Conservation (phyloP, 305 asterid genomes). For the Caryopteris hybrid region DNA sequence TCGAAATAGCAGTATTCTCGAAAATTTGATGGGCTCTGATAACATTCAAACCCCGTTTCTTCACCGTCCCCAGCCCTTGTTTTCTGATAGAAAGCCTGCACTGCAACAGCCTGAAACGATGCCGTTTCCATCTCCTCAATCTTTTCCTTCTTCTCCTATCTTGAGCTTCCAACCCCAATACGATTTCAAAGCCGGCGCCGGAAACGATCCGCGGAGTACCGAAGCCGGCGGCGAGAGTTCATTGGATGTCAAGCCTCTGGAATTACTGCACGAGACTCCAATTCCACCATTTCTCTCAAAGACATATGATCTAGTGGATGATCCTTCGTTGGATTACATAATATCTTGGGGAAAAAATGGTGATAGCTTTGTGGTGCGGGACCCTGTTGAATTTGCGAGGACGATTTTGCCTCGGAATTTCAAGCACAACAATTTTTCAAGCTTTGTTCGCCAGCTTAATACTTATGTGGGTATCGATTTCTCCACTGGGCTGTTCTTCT, state of each 20-base stretch:
- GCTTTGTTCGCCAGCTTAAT: constrained; percentile 85
- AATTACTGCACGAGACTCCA: constrained; percentile 41
- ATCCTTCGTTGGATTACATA: constrained; percentile 42
- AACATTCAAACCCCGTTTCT: constrained; percentile 8
- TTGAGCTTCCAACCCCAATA: constrained; percentile 12
- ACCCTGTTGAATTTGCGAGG: constrained; percentile 58
- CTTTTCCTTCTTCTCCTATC: background rate
- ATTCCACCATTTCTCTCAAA: constrained; percentile 70
- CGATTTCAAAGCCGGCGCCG: constrained; percentile 12
- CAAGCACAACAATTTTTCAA: constrained; percentile 85
- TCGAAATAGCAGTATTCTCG: too few species aligned
- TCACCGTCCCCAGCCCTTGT: too few species aligned
- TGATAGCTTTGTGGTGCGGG: constrained; percentile 73
- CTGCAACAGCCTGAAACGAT: background rate
- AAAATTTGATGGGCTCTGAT: constrained; percentile 39
- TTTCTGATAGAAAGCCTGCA: too few species aligned
- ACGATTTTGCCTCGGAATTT: constrained; percentile 56
- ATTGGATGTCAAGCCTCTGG: constrained; percentile 39
- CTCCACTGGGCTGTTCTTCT: constrained; percentile 3
- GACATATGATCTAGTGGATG: constrained; percentile 67
- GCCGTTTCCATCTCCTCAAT: background rate
- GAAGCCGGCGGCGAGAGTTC: background rate
- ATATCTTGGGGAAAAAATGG: constrained; percentile 65
- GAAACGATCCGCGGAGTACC: too few species aligned
- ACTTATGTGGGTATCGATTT: constrained; percentile 74